A percentile compares a stretch with the other conserved stretches of the same genome.
Conservation (phyloP, 164 flowering plant species). For the Pachysandra terminalis region DNA sequence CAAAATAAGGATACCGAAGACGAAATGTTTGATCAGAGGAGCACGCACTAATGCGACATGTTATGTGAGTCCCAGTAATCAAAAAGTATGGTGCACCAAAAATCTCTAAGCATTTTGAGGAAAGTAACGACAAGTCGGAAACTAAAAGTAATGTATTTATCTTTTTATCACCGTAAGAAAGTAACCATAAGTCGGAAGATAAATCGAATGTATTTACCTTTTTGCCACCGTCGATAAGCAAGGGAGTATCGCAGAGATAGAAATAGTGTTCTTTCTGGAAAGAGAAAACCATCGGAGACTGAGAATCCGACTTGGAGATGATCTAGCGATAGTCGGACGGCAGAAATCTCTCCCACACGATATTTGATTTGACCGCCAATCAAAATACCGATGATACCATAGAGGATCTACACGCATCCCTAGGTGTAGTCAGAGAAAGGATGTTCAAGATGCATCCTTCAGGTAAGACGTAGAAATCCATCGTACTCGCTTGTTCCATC, state of each 20-base stretch:
- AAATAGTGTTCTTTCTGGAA: slow-evolving; percentile 39
- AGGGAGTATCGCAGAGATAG: slow-evolving; percentile 21
- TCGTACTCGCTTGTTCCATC: neutral
- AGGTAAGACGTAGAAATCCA: slow-evolving; percentile 20
- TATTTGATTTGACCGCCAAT: slow-evolving; percentile 31
- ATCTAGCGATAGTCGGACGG: slow-evolving; percentile 32
- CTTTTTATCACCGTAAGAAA: no score
- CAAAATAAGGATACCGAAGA: no score
- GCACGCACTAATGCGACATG: no score
- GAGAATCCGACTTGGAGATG: slow-evolving; percentile 8
- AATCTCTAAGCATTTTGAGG: no score
- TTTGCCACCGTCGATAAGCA: slow-evolving; percentile 33
- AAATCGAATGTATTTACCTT: no score
- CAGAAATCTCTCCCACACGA: slow-evolving; percentile 39
- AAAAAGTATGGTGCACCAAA: no score
- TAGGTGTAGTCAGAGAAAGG: slow-evolving; percentile 35
- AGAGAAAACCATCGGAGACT: slow-evolving; percentile 2
- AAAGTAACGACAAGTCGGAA: no score
- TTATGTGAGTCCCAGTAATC: no score
- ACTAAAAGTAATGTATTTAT: slow-evolving; percentile 12
- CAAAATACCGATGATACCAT: slow-evolving; percentile 27
- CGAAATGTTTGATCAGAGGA: no score
- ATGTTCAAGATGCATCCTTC: slow-evolving; percentile 30
- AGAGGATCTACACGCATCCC: slow-evolving; percentile 32
- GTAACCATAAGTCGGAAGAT: no score